Evolutionary conservation across 805 yeast species (phyloP).

Genomic region (Kodamaea neixiangensis): DNA sequence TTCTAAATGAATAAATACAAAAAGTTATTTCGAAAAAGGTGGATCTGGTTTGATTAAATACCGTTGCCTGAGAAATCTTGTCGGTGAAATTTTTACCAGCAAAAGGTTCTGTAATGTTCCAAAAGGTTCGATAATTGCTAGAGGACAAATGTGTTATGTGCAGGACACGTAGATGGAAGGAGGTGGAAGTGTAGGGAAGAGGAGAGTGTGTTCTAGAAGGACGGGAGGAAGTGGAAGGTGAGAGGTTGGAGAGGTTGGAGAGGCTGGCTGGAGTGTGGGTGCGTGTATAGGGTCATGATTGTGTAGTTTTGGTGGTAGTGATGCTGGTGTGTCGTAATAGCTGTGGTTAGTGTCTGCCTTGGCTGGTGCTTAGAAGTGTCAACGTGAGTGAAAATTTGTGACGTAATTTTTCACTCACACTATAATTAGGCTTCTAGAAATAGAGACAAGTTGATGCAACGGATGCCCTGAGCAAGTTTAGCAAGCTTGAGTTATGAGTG

Average conservation of each 20-base stretch:
- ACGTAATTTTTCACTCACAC: not conserved
- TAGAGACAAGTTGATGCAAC: no score
- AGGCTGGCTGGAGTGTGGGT: no score
- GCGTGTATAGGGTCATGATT: not conserved
- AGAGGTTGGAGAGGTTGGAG: not conserved
- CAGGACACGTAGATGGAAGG: not conserved
- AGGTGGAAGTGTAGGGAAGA: not conserved
- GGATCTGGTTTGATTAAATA: constrained; percentile 12
- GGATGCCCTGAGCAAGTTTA: no score
- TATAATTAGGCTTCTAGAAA: not conserved
- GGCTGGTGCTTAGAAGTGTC: not conserved
- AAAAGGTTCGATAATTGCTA: constrained; percentile 13
- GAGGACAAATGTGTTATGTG: not conserved
- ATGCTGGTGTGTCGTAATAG: no score
- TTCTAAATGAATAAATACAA: constrained; percentile 10
- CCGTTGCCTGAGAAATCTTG: constrained; percentile 2
- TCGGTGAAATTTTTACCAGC: constrained; percentile 9
- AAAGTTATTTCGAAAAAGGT: not conserved
- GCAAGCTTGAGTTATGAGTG: not conserved
- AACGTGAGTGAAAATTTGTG: not conserved
- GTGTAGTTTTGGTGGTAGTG: no score
- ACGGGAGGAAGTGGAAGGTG: not conserved
- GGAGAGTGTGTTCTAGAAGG: not conserved
- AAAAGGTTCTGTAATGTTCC: constrained; percentile 15
- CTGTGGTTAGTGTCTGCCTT: no score